Evolutionary conservation across 2,329 filamentous ascomycete species (phyloP).

Genomic region (Talaromyces sp.): DNA sequence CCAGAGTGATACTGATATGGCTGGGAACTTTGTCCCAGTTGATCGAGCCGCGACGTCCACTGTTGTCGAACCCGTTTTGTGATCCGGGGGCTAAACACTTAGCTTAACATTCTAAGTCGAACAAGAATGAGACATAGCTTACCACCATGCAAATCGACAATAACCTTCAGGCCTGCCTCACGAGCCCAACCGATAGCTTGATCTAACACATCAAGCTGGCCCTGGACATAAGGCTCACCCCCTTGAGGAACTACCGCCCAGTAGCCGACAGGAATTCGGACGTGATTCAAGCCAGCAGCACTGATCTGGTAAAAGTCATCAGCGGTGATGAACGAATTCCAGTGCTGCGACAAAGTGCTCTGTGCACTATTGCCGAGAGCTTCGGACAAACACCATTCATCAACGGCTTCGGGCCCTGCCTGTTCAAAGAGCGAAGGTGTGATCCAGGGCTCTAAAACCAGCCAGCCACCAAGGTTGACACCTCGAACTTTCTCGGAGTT

Average conservation of each 20-base stretch:
- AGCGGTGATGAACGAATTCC: slow-evolving; percentile 57
- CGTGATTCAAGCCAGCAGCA: slow-evolving; percentile 58
- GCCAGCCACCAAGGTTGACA: slow-evolving; percentile 65
- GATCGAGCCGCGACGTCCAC: slow-evolving; percentile 47
- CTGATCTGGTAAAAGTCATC: slow-evolving; percentile 57
- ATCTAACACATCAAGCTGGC: slow-evolving; percentile 58
- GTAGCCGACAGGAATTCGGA: slow-evolving; percentile 64
- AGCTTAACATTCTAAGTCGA: not conserved
- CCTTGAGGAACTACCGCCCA: slow-evolving; percentile 57
- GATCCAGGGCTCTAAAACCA: slow-evolving; percentile 63
- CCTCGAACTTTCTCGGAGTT: slow-evolving; percentile 56
- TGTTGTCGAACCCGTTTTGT: slow-evolving; percentile 68
- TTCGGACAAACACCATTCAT: slow-evolving; percentile 56
- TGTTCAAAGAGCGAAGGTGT: slow-evolving; percentile 59
- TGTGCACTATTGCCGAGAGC: slow-evolving; percentile 50
- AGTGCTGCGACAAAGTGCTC: slow-evolving; percentile 52
- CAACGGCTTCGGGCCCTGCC: slow-evolving; percentile 49
- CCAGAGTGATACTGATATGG: slow-evolving; percentile 42
- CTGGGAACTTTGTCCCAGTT: slow-evolving; percentile 37
- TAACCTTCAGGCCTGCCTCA: slow-evolving; percentile 57
- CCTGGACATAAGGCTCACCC: slow-evolving; percentile 61
- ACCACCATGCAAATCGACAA: slow-evolving; percentile 67
- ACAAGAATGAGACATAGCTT: slow-evolving; percentile 26
- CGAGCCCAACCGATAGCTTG: slow-evolving; percentile 59
- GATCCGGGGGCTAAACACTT: slow-evolving; percentile 51